phyloP scores from a whole-genome alignment of 1,284 basidiomycete species.

The Quambalaria eucalypti region DNA sequence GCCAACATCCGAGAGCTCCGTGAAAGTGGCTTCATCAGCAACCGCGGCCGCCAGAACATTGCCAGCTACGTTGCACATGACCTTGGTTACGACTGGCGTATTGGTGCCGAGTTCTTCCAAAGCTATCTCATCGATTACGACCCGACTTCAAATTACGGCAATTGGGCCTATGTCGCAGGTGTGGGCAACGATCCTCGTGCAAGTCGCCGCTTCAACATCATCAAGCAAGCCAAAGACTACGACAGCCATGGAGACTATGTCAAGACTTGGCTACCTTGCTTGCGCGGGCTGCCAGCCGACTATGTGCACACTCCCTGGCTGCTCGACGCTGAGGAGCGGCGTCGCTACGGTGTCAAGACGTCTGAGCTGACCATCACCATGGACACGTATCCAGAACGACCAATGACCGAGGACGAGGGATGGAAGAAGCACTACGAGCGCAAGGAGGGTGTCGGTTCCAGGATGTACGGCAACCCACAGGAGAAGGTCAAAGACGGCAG shows the following conservation, averaged over 20 bases:
- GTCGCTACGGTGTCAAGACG: conserved; percentile 32
- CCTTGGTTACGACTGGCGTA: conserved; percentile 52
- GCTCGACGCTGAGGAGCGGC: conserved; percentile 23
- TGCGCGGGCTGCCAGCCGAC: conserved; percentile 46
- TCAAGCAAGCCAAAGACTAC: conserved; percentile 56
- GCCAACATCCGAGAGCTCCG: conserved; percentile 54
- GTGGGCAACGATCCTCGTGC: conserved; percentile 56
- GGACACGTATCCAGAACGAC: conserved; percentile 28
- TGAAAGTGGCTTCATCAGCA: conserved; percentile 48
- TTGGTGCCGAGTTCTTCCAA: conserved; percentile 55
- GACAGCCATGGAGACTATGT: conserved; percentile 53
- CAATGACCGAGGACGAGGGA: conserved; percentile 30
- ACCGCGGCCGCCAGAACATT: conserved; percentile 54
- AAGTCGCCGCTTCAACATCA: conserved; percentile 54
- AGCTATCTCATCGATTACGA: conserved; percentile 46
- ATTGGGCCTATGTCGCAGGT: conserved; percentile 50
- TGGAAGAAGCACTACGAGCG: conserved; percentile 37
- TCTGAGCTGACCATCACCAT: conserved; percentile 31
- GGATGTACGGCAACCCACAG: conserved; percentile 40
- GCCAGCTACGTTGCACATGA: conserved; percentile 55
- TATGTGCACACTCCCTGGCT: conserved; percentile 42
- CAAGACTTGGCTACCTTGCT: conserved; percentile 52
- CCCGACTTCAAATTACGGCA: conserved; percentile 38
- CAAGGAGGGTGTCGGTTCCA: conserved; percentile 32
- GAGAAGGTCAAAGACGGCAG: conserved; percentile 40